These are phyloP conservation scores for Triangularia setosa DNA, from an alignment of 2,329 filamentous ascomycete genomes.

Conservation along the genomic window DNA sequence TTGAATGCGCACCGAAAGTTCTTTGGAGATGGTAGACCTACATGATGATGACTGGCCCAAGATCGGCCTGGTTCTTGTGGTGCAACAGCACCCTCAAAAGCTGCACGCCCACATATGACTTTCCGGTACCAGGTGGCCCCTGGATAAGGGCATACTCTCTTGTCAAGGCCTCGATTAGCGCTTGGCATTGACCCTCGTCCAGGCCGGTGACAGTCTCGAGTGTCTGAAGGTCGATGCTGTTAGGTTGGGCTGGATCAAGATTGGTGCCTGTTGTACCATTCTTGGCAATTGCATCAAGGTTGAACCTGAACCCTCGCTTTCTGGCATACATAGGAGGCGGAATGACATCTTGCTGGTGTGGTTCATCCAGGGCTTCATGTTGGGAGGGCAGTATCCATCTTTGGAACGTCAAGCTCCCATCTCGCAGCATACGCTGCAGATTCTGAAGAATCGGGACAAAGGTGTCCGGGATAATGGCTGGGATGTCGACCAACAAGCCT, in stretches of 20 bases:
- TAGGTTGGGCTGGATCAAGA: background rate
- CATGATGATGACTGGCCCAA: conserved; percentile 46
- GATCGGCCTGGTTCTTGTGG: conserved; percentile 34
- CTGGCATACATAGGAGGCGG: background rate
- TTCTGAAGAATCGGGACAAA: conserved; percentile 18
- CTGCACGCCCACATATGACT: conserved; percentile 57
- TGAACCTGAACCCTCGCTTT: conserved; percentile 10
- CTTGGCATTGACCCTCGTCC: conserved; percentile 48
- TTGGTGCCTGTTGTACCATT: background rate
- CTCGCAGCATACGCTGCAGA: conserved; percentile 15
- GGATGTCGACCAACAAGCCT: conserved; percentile 14
- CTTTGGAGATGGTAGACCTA: too few species aligned
- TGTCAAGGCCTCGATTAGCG: conserved; percentile 50
- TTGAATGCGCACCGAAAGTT: too few species aligned
- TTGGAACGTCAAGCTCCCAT: conserved; percentile 12
- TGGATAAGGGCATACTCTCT: conserved; percentile 59
- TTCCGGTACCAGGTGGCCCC: conserved; percentile 68
- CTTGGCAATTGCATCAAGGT: background rate
- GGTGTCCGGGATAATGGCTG: conserved; percentile 16
- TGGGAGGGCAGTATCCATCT: conserved; percentile 11
- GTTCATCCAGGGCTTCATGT: background rate
- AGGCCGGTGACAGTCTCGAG: conserved; percentile 34
- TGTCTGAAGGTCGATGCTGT: background rate
- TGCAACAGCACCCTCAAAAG: conserved; percentile 53
- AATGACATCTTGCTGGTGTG: background rate